Percentiles rank a stretch among this genome's conserved stretches.
Evolutionary conservation across 2,329 filamentous ascomycete genomes (phyloP).

Genomic region (Talaromyces sp.): DNA sequence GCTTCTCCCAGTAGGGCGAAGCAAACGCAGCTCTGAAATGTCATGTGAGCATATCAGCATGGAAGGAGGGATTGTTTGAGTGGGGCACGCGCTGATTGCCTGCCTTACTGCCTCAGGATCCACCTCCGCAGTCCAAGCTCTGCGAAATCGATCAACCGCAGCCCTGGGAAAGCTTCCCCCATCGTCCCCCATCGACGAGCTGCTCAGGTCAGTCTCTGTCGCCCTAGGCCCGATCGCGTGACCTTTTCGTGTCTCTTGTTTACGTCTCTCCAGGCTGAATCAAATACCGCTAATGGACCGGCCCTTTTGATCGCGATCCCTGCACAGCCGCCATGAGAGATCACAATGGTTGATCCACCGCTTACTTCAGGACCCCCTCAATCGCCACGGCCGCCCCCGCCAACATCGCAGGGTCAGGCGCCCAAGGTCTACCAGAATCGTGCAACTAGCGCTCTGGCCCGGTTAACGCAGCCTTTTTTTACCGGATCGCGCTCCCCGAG

Average conservation of each 20-base stretch:
- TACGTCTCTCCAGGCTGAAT: not conserved
- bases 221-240: conserved; percentile 1
- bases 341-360: conserved; percentile 31
- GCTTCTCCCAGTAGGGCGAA: too few relatives aligned
- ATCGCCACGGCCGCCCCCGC: conserved; percentile 16
- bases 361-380: conserved; percentile 26
- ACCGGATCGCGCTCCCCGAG: conserved; percentile 54
- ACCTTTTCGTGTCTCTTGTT: not conserved
- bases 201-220: not conserved
- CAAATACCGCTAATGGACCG: not conserved
- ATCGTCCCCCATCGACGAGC: conserved; percentile 1
- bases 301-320: not conserved
- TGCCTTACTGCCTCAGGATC: conserved; percentile 2
- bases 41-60: not conserved
- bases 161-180: not conserved
- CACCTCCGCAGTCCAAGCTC: conserved; percentile 6
- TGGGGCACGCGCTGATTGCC: conserved; percentile 3
- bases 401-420: conserved; percentile 25
- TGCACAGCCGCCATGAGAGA: conserved; percentile 20
- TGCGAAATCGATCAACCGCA: conserved; percentile 3
- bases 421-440: conserved; percentile 37
- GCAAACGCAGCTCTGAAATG: not conserved
- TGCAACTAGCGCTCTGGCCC: conserved; percentile 47
- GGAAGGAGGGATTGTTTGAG: not conserved
- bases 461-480: conserved; percentile 54